Evolutionary conservation across 2,329 filamentous ascomycete genomes (phyloP), one percentile per base, ranked within the genome.

Genomic region (Talaromyces sp.): DNA sequence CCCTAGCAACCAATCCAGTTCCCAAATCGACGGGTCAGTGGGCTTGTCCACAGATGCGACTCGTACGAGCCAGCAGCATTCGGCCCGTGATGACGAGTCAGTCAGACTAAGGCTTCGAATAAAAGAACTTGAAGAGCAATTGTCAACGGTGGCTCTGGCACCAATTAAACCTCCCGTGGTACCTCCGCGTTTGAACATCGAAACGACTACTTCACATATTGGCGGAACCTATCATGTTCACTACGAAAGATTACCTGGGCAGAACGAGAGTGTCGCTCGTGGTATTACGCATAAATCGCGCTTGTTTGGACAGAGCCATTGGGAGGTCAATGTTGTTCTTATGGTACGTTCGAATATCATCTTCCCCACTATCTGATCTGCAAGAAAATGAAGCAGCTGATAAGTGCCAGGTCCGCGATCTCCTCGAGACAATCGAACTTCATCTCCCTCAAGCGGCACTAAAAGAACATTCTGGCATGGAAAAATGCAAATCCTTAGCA

Each of bases 241-340:
- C 13, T 72, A 73, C 60, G 79, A 83, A 33, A 73, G 71, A 4
- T 57, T 73, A 0, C 69, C 72, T 3, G 74, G 76, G 9, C 71
- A 78, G 27, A 52, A 67, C 13, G 71, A 75, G 2, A 69, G 71
- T 0, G 76, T 81, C 37, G 47, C 24, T 54, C 58, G 58, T 13
- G 45, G 63, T 35, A 54, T 65, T 39, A n/a, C 50, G 5, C 63
- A 58, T 67, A 88, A 88, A 69, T 82, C 81, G 0, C 79, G 85
- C 0, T 70, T 87, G 0, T 85, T 87, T 69, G 86, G 85, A 0
- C 80, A 82, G 62, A 84, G 81, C 60, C 83, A 85, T 68, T 85
- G 83, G 82, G 79, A 85, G n/a, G 84, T 82, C 65, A 61, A 61
- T 35, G 78, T 77, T 1, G 72, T 83, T 11, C 69, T 76, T 0